These are phyloP conservation scores for Lenzites betulinus DNA, from an alignment of 768 basidiomycete genomes.

Conservation along the genomic window DNA sequence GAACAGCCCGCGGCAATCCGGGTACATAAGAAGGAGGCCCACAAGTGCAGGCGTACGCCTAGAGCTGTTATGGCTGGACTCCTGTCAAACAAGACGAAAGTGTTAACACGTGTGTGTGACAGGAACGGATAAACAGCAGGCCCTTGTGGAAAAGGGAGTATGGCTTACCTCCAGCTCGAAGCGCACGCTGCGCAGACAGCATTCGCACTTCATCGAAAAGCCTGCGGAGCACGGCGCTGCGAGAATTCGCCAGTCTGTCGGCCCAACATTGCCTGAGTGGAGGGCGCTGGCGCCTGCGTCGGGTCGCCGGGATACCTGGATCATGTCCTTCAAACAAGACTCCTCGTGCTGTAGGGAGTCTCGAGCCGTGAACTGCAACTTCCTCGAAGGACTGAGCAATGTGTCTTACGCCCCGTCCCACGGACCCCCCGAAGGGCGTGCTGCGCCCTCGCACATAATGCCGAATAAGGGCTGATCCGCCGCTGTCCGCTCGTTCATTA, in stretches of 20 bases:
- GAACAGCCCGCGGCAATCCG: neutral
- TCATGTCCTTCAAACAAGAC: no score
- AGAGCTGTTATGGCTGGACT: neutral
- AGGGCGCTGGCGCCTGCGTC: no score
- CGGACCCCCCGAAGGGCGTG: no score
- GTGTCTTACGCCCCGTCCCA: no score
- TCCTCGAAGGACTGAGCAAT: no score
- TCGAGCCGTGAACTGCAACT: no score
- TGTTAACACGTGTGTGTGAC: neutral
- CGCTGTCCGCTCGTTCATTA: neutral
- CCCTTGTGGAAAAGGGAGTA: neutral
- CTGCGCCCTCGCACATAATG: neutral
- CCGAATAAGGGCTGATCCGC: neutral
- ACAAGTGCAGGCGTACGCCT: neutral
- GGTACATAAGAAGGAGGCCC: neutral
- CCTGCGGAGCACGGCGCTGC: no score
- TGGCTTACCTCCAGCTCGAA: neutral
- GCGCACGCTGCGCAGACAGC: neutral
- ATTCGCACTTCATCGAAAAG: neutral
- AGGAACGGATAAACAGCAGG: neutral
- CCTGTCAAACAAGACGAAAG: neutral
- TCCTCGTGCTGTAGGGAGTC: no score
- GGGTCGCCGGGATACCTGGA: no score
- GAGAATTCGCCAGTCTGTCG: no score
- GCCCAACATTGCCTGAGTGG: no score